phyloP scores from a whole-genome alignment of 768 basidiomycete genomes.

The Leccinum fibrillosum region DNA sequence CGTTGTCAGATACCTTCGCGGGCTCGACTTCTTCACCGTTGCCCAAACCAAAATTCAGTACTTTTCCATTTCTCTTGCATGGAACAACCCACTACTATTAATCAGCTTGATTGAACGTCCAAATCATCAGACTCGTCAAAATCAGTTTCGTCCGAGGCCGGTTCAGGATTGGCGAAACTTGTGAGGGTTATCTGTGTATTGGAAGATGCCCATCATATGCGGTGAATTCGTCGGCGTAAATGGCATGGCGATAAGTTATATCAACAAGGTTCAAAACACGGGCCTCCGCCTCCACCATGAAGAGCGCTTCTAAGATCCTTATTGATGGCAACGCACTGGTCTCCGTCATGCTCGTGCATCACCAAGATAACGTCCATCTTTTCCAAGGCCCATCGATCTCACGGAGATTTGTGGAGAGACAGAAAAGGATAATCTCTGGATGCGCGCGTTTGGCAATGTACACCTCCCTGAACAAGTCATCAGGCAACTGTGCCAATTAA shows the following conservation, averaged over 20 bases:
- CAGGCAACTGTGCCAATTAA: background rate
- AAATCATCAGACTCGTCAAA: background rate
- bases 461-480: background rate
- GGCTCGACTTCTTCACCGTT: too few relatives aligned
- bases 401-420: too few relatives aligned
- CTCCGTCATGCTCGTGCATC: background rate
- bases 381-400: background rate
- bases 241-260: background rate
- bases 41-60: too few relatives aligned
- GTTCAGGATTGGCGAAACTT: too few relatives aligned
- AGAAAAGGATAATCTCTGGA: background rate
- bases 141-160: too few relatives aligned
- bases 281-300: background rate
- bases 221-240: background rate
- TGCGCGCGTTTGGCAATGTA: background rate
- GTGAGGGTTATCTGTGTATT: background rate
- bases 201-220: background rate
- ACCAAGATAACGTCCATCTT: background rate
- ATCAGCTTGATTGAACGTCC: too few relatives aligned
- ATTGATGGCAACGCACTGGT: background rate
- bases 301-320: background rate
- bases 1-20: too few relatives aligned
- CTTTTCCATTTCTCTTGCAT: too few relatives aligned
- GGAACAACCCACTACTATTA: too few relatives aligned
- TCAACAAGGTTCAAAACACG: background rate